A percentile compares a stretch with the other conserved stretches of the same genome.
These are phyloP conservation scores for Nothophaeocryptopus gaeumannii DNA, from an alignment of 2,329 filamentous ascomycete genomes.

Conservation along the genomic window DNA sequence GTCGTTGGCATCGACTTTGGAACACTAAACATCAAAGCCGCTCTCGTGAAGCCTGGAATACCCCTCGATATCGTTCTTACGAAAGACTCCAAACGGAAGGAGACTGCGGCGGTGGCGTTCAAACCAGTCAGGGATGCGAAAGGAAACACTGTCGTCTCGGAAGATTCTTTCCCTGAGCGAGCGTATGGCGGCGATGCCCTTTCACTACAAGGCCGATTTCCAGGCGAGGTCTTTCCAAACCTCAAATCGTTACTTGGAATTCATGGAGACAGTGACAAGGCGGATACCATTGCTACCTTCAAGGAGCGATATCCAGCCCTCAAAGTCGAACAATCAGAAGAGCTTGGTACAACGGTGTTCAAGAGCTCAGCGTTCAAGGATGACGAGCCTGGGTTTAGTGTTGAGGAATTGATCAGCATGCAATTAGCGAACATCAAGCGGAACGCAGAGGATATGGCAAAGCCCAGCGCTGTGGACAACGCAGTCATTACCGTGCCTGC, in stretches of 20 bases:
- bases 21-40: constrained; percentile 95
- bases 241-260: constrained; percentile 87
- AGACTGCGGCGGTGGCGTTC: constrained; percentile 85
- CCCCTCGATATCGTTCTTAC: constrained; percentile 97
- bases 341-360: constrained; percentile 71
- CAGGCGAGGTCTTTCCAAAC: constrained; percentile 91
- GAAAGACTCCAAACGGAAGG: constrained; percentile 96
- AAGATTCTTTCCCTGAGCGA: constrained; percentile 70
- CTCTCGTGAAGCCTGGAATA: constrained; percentile 92
- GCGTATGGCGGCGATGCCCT: constrained; percentile 90
- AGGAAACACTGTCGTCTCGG: constrained; percentile 52
- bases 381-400: constrained; percentile 61
- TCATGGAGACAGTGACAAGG: constrained; percentile 45
- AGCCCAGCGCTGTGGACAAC: constrained; percentile 70
- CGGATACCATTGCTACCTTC: constrained; percentile 66
- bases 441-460: constrained; percentile 80
- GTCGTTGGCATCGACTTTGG: constrained; percentile 92
- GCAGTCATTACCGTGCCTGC: constrained; percentile 84
- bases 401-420: constrained; percentile 96
- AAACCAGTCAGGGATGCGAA: constrained; percentile 69
- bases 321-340: constrained; percentile 59
- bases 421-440: constrained; percentile 85
- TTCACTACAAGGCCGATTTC: constrained; percentile 81
- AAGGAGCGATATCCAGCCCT: constrained; percentile 73
- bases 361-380: constrained; percentile 73